Conservation (phyloP, 2,329 filamentous ascomycete species). For the Botryotinia narcissicola region DNA sequence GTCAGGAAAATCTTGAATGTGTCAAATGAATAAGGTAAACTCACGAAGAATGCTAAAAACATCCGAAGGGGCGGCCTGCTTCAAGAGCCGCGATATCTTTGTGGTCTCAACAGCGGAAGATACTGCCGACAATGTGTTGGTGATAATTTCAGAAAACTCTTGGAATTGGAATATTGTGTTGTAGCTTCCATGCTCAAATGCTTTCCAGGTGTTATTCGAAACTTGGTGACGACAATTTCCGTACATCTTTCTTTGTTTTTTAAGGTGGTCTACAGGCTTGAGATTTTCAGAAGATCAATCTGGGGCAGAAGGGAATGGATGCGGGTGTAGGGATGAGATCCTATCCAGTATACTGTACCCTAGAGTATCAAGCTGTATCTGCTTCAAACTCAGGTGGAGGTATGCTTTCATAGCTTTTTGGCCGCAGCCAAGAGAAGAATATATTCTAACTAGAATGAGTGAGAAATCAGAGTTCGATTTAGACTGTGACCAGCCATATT, state of each 20-base stretch:
- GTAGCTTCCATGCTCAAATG: slow-evolving; percentile 38
- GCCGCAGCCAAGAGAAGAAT: slow-evolving; percentile 40
- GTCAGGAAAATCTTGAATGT: not conserved
- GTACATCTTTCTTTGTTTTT: slow-evolving; percentile 36
- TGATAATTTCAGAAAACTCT: slow-evolving; percentile 34
- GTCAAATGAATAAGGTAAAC: slow-evolving; percentile 5
- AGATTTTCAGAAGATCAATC: slow-evolving; percentile 24
- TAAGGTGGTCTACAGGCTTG: slow-evolving; percentile 32
- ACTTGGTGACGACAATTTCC: slow-evolving; percentile 31
- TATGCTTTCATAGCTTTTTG: slow-evolving; percentile 41
- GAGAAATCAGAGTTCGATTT: slow-evolving; percentile 43
- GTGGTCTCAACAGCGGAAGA: slow-evolving; percentile 35
- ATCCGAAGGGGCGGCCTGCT: slow-evolving; percentile 22
- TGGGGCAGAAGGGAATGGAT: slow-evolving; percentile 30
- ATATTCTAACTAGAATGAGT: slow-evolving; percentile 41
- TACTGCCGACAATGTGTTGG: slow-evolving; percentile 29
- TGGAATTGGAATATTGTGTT: slow-evolving; percentile 38
- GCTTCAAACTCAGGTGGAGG: slow-evolving; percentile 41
- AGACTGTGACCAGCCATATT: slow-evolving; percentile 38
- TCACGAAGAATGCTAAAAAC: slow-evolving; percentile 36
- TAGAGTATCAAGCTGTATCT: slow-evolving; percentile 43
- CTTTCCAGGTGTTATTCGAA: slow-evolving; percentile 35
- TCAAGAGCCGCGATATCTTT: slow-evolving; percentile 34
- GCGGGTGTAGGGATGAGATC: slow-evolving; percentile 42
- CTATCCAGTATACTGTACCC: slow-evolving; percentile 42